These are phyloP conservation scores for Dendrocalamus sinicus DNA, from an alignment of 176 grass and related monocot species.

Conservation along the genomic window DNA sequence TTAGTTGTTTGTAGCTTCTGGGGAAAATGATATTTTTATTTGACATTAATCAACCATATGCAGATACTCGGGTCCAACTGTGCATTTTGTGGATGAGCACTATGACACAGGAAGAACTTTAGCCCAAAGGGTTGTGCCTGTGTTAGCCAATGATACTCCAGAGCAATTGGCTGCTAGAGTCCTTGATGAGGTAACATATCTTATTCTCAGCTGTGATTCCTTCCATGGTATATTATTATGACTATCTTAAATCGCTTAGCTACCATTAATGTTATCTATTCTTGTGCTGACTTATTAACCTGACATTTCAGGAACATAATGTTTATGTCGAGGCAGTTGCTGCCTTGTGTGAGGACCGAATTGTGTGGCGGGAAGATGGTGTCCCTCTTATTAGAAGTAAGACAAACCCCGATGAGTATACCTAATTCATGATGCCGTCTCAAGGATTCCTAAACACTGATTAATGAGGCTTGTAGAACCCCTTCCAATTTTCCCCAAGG, in stretches of 20 bases:
- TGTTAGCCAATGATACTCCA: conserved; percentile 51
- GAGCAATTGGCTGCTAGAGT: conserved; percentile 63
- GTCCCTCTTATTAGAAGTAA: conserved; percentile 55
- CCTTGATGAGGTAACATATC: conserved; percentile 54
- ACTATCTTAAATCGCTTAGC: neutral
- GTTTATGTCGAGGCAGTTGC: conserved; percentile 86
- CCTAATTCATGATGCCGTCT: conserved; percentile 31
- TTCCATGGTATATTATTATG: neutral
- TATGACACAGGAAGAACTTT: conserved; percentile 57
- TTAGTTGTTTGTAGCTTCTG: neutral
- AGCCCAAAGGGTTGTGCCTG: conserved; percentile 50
- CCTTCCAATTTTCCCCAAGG: conserved; percentile 24
- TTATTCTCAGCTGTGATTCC: neutral
- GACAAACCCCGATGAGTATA: conserved; percentile 51
- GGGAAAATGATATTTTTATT: neutral
- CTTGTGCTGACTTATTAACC: conserved; percentile 4
- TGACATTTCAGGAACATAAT: conserved; percentile 62
- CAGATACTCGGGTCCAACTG: conserved; percentile 58
- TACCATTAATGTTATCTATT: neutral
- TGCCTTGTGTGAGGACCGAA: conserved; percentile 72
- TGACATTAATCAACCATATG: neutral
- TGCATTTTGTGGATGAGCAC: conserved; percentile 69
- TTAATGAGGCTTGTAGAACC: conserved; percentile 11
- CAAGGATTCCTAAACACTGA: neutral
- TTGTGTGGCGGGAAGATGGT: conserved; percentile 82